Evolutionary conservation across 306 rosid genomes (phyloP).

Genomic region (Senna tora): DNA sequence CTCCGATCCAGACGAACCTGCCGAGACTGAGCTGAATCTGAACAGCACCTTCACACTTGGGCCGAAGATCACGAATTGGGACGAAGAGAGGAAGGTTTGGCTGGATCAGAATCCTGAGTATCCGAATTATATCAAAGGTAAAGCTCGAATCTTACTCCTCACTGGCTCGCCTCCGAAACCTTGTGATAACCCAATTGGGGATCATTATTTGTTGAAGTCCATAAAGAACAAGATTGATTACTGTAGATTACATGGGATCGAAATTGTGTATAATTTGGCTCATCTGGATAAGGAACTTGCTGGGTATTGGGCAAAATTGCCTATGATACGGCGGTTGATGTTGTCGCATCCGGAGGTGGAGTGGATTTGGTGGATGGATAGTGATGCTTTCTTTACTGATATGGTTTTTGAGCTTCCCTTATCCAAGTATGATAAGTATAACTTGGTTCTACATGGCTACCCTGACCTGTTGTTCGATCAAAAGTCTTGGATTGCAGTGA

Average conservation of each 20-base stretch:
- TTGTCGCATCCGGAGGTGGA: conserved; percentile 94
- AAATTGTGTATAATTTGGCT: conserved; percentile 90
- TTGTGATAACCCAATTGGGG: conserved; percentile 94
- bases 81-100: conserved; percentile 64
- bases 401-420: conserved; percentile 87
- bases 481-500: conserved; percentile 95
- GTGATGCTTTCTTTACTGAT: conserved; percentile 95
- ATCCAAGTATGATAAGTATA: conserved; percentile 62
- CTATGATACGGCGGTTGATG: conserved; percentile 85
- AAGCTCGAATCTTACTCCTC: conserved; percentile 79
- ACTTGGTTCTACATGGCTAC: conserved; percentile 89
- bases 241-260: conserved; percentile 94
- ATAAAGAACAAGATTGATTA: conserved; percentile 95
- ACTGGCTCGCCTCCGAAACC: conserved; percentile 97
- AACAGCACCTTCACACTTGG: conserved; percentile 82
- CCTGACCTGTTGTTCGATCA: conserved; percentile 95
- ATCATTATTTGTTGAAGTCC: conserved; percentile 81
- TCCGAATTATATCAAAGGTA: conserved; percentile 66
- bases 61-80: conserved; percentile 78
- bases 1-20: conserved; percentile 58
- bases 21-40: conserved; percentile 53
- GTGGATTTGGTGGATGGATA: conserved; percentile 99
- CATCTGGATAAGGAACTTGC: conserved; percentile 94
- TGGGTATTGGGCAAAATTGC: conserved; percentile 98
- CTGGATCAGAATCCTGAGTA: conserved; percentile 66